Evolutionary conservation across 1,139 yeast genomes (phyloP), one percentile per base, ranked within the genome.

Genomic region (Candida gigantensis): DNA sequence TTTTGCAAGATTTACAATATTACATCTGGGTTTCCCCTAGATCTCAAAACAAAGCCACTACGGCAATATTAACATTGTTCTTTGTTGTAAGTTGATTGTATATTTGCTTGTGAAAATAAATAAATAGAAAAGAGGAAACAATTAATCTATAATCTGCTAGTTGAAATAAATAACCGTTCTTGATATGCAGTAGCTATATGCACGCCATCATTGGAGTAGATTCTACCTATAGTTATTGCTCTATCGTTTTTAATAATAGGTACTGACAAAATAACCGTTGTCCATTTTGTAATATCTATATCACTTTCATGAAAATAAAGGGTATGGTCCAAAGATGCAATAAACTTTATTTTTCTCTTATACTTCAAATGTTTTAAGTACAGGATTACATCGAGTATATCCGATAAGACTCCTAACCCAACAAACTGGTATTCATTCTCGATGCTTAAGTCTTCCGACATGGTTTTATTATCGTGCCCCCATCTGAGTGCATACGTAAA

Each of bases 131-230:
- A n/a, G n/a, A n/a, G n/a, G n/a, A n/a, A n/a, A n/a, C n/a, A n/a
- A n/a, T n/a, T n/a, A n/a, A n/a, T n/a, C 40, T 37, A 43, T 11
- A 54, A 39, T 34, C 52, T 53, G 6, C 50, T 48, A 10, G 15
- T 24, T 9, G 47, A 44, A 25, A 49, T 46, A 10, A 61, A 72
- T 43, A 79, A 62, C 0, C 86, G 88, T 55, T 84, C 90, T 56
- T 84, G 94, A 8, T 80, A 55, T 4, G 81, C 68, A 0, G 83
- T 73, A 2, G 87, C 86, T 4, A 81, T 71, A 41, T 82, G 75
- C 13, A 62, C 65, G 1, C 82, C 81, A 24, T 71, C 65, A 19
- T 49, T 49, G 32, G 72, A 62, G 54, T 65, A 84, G 49, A 82
- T 63, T 40, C 82, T 81, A 7, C 79, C 85, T 45, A 72, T 72